Evolutionary conservation across 768 basidiomycete species (phyloP), one percentile per base, ranked within the genome.

Genomic region (Mycena indigotica): DNA sequence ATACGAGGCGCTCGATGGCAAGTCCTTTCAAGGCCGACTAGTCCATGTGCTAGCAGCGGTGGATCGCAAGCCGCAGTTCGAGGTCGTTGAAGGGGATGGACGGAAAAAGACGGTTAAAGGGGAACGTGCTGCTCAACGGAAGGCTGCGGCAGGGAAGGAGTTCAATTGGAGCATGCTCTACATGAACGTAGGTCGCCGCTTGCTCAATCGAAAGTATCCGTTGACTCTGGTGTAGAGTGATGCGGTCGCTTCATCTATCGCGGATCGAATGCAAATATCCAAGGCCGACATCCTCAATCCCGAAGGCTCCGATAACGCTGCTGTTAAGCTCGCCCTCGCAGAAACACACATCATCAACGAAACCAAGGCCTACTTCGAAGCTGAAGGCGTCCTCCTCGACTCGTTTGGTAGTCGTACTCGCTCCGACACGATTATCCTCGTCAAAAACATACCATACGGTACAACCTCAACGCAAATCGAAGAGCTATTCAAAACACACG

Each of bases 311-410:
- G 83, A 84, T 53, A 88, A 87, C 60, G 84, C 91, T 1, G 95
- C 96, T 2, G 94, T 98, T 56, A 97, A 95, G 70, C 86, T 98
- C 35, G 96, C 97, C 0, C 78, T 98, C 35, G 96, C 97, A 0
- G 97, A 99, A 72, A 97, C 97, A 17, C 92, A 95, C 64, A 86
- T 98, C 71, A 95, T 99, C 56, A 84, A 91, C 58, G 96, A 98
- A 71, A 98, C 95, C 1, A 97, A 96, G 68, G 73, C 86, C 0
- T 97, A 92, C 71, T 84, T 98, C 17, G 92, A 95, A 67, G 79
- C 82, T 2, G 84, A 90, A 55, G 89, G 89, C 16, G 85, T 91
- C 55, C 69, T 85, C 19, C 72, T 90, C 1, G 78, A 83, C 2
- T 77, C 85, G 0, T 87, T 90, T 62, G 76, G 79, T 3, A 72